Evolutionary conservation across 306 rosid species (phyloP).

Genomic region (Castanospermum australe): DNA sequence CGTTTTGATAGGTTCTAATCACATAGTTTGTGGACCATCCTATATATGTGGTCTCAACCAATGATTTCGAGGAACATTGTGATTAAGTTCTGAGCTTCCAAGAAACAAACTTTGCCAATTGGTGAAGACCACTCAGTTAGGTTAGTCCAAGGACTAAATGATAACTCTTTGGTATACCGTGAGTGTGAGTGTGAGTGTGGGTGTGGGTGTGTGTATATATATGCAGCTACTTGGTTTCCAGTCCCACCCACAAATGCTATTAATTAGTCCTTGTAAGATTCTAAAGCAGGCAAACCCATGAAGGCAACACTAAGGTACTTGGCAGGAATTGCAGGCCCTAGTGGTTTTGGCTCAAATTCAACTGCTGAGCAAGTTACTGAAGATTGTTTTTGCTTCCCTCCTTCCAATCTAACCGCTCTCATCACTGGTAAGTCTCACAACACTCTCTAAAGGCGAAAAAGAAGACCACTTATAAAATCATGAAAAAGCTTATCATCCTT

Average conservation of each 20-base stretch:
- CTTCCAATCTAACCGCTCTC: slow-evolving; percentile 67
- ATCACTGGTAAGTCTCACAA: slow-evolving; percentile 67
- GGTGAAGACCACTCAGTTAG: slow-evolving; percentile 3
- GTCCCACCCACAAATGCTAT: slow-evolving; percentile 15
- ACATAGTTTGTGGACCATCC: slow-evolving; percentile 41
- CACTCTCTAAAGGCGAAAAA: not conserved
- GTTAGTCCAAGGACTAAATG: slow-evolving; percentile 12
- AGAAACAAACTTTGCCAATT: slow-evolving; percentile 18
- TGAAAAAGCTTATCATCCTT: not conserved
- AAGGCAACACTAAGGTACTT: slow-evolving; percentile 81
- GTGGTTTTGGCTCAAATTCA: slow-evolving; percentile 94
- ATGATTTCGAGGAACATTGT: slow-evolving; percentile 35
- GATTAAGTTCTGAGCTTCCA: not conserved
- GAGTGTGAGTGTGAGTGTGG: too few relatives aligned
- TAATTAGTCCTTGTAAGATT: slow-evolving; percentile 5
- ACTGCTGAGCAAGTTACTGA: slow-evolving; percentile 88
- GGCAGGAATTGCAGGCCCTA: slow-evolving; percentile 95
- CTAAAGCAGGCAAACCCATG: slow-evolving; percentile 41
- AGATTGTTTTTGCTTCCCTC: slow-evolving; percentile 34
- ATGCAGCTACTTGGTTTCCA: slow-evolving; percentile 17
- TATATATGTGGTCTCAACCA: slow-evolving; percentile 34
- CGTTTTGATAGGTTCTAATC: slow-evolving; percentile 11
- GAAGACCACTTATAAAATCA: not conserved
- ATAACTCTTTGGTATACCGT: not conserved
- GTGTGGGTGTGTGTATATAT: not conserved